Evolutionary conservation across 352 stramenopile species (phyloP), one percentile per base, ranked within the genome.

Genomic region (Aphanomyces euteiches): DNA sequence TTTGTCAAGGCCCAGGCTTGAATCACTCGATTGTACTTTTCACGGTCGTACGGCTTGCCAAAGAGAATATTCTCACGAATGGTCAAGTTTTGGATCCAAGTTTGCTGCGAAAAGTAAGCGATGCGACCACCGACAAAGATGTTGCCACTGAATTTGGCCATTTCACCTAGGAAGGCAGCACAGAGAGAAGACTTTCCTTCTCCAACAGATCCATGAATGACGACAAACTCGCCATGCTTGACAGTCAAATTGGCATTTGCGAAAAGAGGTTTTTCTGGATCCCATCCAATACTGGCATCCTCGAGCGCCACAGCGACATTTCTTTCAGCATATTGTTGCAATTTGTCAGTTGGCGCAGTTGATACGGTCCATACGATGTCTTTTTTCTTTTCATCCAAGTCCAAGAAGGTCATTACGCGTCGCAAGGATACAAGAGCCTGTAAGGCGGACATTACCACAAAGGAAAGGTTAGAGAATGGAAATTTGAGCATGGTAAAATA

Each of bases 131-230:
- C 56, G 3, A 68, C 21, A 43, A 38, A 61, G n/a, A 71, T 40
- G 6, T 12, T 15, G 43, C 65, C 34, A 3, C 34, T 36, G 10
- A 48, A 28, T 19, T 71, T 75, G 70, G 88, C 78, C 76, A 97
- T 96, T 67, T 98, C 92, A 39, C 91, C 90, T 10, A 98, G 67
- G 66, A 98, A 78, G 10, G 89, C 84, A 12, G 80, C 83, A 8
- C 98, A 70, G 7, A 98, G 81, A 3, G 83, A 94, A 28, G 77
- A 90, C 72, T 98, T 98, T 19, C 92, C 91, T 21, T n/a, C 59
- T 4, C 83, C 83, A 19, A 89, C 83, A 0, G 43, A 45, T 6
- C 81, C 83, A 28, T 82, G 72, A 4, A 90, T 72, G 4, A 89
- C 73, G 0, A 85, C 79, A 3, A 90, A 64, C 41, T 89, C 80